A percentile compares a stretch with the other conserved stretches of the same genome.
Conservation (phyloP, 2,329 filamentous ascomycete genomes). For the Aspergillus sp. region DNA sequence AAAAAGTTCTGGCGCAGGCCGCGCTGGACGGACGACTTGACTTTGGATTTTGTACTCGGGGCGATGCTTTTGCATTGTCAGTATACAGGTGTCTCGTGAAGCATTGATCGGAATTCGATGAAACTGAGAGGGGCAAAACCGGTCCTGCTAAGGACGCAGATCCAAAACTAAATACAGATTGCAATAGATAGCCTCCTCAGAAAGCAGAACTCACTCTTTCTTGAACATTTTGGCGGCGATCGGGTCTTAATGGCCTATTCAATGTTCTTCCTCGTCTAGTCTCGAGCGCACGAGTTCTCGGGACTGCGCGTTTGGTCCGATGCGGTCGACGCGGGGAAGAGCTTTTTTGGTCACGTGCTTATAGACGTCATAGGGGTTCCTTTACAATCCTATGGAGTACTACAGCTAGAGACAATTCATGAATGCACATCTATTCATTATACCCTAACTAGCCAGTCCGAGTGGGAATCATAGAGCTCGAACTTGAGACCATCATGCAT, state of each 20-base stretch:
- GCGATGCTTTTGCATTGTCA: constrained; percentile 50
- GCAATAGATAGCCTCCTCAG: too few relatives aligned
- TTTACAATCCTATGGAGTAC: neutral
- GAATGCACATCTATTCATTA: neutral
- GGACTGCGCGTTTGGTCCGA: constrained; percentile 15
- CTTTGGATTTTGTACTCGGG: constrained; percentile 78
- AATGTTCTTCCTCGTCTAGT: neutral
- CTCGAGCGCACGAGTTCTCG: neutral
- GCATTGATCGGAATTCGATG: too few relatives aligned
- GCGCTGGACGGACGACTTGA: constrained; percentile 93
- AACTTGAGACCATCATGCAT: neutral
- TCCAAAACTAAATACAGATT: too few relatives aligned
- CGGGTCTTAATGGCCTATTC: constrained; percentile 3
- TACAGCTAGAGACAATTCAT: neutral
- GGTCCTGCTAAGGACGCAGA: too few relatives aligned
- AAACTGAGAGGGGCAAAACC: too few relatives aligned
- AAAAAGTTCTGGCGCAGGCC: constrained; percentile 73
- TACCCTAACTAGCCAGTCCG: neutral
- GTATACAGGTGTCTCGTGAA: too few relatives aligned
- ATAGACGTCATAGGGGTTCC: neutral
- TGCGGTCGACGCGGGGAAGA: constrained; percentile 18
- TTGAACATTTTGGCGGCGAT: constrained; percentile 65
- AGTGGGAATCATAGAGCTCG: constrained; percentile 2
- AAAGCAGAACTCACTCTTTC: constrained; percentile 60
- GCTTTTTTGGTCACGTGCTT: constrained; percentile 11